Conservation (phyloP, 805 yeast genomes). For the Metschnikowia lunata region DNA sequence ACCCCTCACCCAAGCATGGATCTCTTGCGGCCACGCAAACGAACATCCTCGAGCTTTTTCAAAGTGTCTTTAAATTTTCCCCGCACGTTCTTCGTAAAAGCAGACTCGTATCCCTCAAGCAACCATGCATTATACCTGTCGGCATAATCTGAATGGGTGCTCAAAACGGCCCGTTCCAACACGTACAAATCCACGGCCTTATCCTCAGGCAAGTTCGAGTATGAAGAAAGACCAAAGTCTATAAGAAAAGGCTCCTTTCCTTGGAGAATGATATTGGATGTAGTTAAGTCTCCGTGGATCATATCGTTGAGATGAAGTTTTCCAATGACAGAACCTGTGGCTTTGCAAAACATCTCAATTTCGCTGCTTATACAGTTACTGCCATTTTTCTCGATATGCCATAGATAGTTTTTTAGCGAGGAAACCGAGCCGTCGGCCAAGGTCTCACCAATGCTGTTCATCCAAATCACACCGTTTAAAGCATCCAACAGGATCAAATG, state of each 20-base stretch:
- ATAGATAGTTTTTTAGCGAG: constrained; percentile 67
- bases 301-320: constrained; percentile 69
- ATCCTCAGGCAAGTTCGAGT: constrained; percentile 75
- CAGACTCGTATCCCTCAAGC: constrained; percentile 58
- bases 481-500: constrained; percentile 71
- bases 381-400: constrained; percentile 48
- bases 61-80: constrained; percentile 50
- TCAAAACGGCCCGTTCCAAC: constrained; percentile 81
- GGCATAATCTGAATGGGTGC: constrained; percentile 82
- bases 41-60: constrained; percentile 71
- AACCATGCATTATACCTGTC: constrained; percentile 63
- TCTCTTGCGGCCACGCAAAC: constrained; percentile 91
- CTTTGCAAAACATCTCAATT: constrained; percentile 42
- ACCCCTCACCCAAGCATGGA: constrained; percentile 70
- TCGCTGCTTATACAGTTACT: constrained; percentile 24
- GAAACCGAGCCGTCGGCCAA: constrained; percentile 51
- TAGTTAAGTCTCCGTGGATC: constrained; percentile 91
- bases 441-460: constrained; percentile 68
- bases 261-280: constrained; percentile 72
- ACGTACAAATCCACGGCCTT: constrained; percentile 97
- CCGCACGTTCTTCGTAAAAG: constrained; percentile 26
- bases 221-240: constrained; percentile 87
- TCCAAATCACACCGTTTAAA: constrained; percentile 77
- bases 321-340: constrained; percentile 68
- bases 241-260: constrained; percentile 55